A percentile compares a stretch with the other conserved stretches of the same genome.
phyloP scores from a whole-genome alignment of 805 yeast genomes.

The Lachancea quebecensis region DNA sequence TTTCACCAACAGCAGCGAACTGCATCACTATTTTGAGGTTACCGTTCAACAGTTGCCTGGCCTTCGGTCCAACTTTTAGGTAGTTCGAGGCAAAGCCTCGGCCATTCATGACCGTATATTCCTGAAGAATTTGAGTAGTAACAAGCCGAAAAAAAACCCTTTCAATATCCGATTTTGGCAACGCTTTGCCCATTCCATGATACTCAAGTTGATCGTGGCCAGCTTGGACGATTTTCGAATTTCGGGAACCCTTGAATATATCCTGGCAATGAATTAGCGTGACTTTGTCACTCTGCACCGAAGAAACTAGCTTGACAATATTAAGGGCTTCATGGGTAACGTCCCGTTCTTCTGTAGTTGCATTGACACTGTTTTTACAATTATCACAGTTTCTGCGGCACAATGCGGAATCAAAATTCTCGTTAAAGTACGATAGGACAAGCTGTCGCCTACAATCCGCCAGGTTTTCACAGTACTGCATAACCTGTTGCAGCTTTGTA shows the following conservation, averaged over 20 bases:
- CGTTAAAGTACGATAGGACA: conserved; percentile 87
- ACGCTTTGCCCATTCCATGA: conserved; percentile 64
- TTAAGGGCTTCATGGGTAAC: conserved; percentile 57
- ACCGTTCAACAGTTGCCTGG: conserved; percentile 42
- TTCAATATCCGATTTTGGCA: conserved; percentile 67
- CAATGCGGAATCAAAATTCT: conserved; percentile 55
- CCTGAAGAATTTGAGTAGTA: conserved; percentile 57
- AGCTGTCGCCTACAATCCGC: conserved; percentile 88
- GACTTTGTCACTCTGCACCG: conserved; percentile 51
- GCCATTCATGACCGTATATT: conserved; percentile 62
- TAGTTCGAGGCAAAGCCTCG: conserved; percentile 81
- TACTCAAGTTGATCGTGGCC: conserved; percentile 55
- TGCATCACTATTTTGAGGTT: conserved; percentile 43
- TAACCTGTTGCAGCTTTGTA: conserved; percentile 70
- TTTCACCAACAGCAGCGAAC: conserved; percentile 33
- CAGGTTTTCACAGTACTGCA: conserved; percentile 84
- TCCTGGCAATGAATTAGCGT: conserved; percentile 81
- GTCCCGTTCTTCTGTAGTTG: conserved; percentile 49
- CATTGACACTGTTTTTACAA: conserved; percentile 45
- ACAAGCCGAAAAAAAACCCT: conserved; percentile 75
- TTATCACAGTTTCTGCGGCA: conserved; percentile 82
- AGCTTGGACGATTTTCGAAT: conserved; percentile 50
- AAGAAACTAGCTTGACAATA: conserved; percentile 52
- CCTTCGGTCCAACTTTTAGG: conserved; percentile 54
- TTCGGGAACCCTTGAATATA: conserved; percentile 65